These are phyloP conservation scores for Saccharum officinarum DNA, from an alignment of 176 grass and related monocot species.

Conservation along the genomic window DNA sequence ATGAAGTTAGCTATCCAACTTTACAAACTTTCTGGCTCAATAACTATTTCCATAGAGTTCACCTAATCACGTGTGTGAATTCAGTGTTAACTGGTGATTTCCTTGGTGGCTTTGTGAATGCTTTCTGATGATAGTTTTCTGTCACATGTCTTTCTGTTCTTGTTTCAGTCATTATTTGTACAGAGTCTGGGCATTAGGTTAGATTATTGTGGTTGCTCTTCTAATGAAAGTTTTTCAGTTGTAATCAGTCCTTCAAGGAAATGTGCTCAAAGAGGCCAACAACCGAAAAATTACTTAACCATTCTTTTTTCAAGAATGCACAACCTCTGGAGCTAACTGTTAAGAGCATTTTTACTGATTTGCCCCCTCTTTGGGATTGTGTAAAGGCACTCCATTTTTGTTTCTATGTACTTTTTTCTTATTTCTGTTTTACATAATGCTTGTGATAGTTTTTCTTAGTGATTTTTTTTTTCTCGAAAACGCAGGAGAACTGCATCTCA, in stretches of 20 bases:
- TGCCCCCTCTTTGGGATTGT: conserved; percentile 84
- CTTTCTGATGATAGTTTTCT: conserved; percentile 50
- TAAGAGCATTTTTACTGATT: conserved; percentile 77
- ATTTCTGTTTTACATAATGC: conserved; percentile 19
- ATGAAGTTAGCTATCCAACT: background rate
- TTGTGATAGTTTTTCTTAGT: conserved; percentile 10
- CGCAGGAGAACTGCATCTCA: no score
- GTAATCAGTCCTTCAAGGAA: conserved; percentile 93
- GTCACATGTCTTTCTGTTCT: conserved; percentile 56
- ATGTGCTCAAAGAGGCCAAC: conserved; percentile 98
- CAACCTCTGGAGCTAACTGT: conserved; percentile 76
- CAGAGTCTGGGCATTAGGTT: conserved; percentile 41
- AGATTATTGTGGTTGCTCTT: conserved; percentile 26
- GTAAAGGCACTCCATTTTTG: conserved; percentile 87
- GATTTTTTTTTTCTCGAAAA: no score
- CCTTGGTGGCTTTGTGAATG: conserved; percentile 11
- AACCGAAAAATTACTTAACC: conserved; percentile 84
- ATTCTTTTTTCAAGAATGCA: conserved; percentile 93
- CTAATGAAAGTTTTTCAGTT: conserved; percentile 65
- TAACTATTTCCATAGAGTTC: conserved; percentile 2
- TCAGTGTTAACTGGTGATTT: conserved; percentile 24
- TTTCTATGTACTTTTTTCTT: conserved; percentile 23
- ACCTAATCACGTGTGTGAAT: background rate
- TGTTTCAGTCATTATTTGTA: conserved; percentile 50
- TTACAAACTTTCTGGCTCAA: conserved; percentile 18